Base-by-base conservation (phyloP, 2,329 filamentous ascomycete genomes). In the Fonsecaea pedrosoi region DNA sequence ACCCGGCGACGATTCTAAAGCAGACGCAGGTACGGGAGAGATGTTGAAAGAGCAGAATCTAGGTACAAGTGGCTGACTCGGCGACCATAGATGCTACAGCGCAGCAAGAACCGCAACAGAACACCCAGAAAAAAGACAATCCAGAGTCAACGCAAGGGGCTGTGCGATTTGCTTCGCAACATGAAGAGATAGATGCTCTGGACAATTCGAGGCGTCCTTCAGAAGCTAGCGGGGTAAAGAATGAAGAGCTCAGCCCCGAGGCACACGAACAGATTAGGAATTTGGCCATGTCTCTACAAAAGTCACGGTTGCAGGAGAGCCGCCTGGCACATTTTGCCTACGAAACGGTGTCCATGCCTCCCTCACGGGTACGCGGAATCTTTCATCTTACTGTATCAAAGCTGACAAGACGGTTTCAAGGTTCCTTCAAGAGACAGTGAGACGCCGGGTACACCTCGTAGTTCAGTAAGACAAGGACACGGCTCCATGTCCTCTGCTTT, bases 281-380 rank as follows among this genome's bases (percentile, higher is more conserved):
- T 67, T 82, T 97, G 68, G 89, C 91, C 59, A 87, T 88, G 72
- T 89, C 87, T 30, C 82, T 96, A 32, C 90, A 92, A 71, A 87
- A 88, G 69, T 86, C 89, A 55, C 88, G 90, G 73, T 84, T 97
- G 68, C 94, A 97, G 80, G 90, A 94, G 73, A 86, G 88, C 65
- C 88, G 94, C 70, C 87, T 96, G 83, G 91, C 90, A 76, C 92
- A 93, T 76, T 96, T 92, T 79, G 89, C 90, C 53, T 98, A 94
- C 75, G 94, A 97, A 77, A 90, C 94, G 38, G 89, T 97, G 70
- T 98, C 95, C 40, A 84, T 98, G 60, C 94, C 95, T 67, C 74
- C 78, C 15, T 80, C 75, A 53, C 78, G 79, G 70, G 79, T 82
- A 79, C 60, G 79, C 78, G 60, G 38, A 65, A 54, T 12, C 2